Conservation (phyloP, 805 yeast genomes). For the Metschnikowia cerradonensis region DNA sequence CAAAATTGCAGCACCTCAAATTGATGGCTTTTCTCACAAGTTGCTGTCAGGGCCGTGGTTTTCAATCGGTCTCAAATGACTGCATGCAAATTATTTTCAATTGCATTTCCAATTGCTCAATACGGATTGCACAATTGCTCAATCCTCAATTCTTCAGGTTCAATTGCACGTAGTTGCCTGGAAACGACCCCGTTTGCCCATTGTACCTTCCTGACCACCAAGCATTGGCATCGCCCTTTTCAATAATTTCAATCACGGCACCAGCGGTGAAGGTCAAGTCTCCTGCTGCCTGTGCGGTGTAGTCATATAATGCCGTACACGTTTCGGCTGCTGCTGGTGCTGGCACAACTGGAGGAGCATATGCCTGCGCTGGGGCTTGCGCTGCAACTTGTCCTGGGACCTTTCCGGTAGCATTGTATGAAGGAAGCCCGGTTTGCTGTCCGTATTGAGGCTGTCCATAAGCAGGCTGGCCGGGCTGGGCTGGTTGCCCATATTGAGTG, state of each 20-base stretch:
- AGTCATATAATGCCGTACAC: conserved; percentile 89
- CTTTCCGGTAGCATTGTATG: conserved; percentile 13
- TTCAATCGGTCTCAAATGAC: too few relatives aligned
- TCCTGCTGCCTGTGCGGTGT: conserved; percentile 88
- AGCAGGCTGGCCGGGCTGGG: conserved; percentile 1
- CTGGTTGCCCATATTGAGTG: conserved; percentile 23
- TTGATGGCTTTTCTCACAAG: too few relatives aligned
- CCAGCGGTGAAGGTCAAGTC: conserved; percentile 89
- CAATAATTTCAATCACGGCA: conserved; percentile 74
- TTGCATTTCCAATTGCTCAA: not conserved
- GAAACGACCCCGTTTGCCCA: conserved; percentile 88
- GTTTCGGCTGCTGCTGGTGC: conserved; percentile 38
- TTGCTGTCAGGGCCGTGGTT: too few relatives aligned
- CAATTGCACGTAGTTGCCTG: conserved; percentile 91
- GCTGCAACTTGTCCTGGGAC: not conserved
- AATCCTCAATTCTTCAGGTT: conserved; percentile 24
- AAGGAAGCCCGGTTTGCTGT: conserved; percentile 18
- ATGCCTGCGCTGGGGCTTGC: conserved; percentile 2
- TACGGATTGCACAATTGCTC: not conserved
- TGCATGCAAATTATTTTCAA: too few relatives aligned
- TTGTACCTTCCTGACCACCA: conserved; percentile 96
- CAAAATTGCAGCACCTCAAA: too few relatives aligned
- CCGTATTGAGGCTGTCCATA: conserved; percentile 22
- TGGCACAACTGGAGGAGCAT: conserved; percentile 13
- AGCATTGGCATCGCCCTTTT: conserved; percentile 84